Conservation (phyloP, 177 flowering plant genomes). For the Vitis hybrid region DNA sequence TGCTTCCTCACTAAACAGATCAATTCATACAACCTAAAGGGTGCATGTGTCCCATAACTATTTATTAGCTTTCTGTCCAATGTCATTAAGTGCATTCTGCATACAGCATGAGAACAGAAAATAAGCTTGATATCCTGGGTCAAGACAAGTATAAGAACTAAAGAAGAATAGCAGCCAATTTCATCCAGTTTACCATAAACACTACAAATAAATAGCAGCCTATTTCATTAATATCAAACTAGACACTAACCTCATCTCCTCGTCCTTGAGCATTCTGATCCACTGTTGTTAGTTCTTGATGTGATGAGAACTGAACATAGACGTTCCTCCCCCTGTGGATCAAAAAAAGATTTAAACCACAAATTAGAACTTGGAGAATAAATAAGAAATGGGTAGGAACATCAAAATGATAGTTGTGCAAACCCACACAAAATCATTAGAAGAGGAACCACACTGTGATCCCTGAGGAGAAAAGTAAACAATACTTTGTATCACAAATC, state of each 20-base stretch:
- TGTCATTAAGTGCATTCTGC: too few species aligned
- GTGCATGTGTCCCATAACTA: too few species aligned
- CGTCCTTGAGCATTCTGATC: conserved; percentile 83
- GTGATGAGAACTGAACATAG: conserved; percentile 95
- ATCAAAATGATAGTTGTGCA: not conserved
- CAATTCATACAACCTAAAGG: too few species aligned
- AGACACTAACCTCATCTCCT: conserved; percentile 77
- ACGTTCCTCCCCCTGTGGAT: conserved; percentile 88
- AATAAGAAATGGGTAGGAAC: not conserved
- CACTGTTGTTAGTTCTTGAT: conserved; percentile 91
- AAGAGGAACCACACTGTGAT: not conserved
- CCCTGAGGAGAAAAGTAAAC: not conserved
- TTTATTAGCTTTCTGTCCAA: too few species aligned
- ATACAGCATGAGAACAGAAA: too few species aligned
- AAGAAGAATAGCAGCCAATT: too few species aligned
- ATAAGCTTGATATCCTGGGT: too few species aligned
- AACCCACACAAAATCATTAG: not conserved
- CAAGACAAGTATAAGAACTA: too few species aligned
- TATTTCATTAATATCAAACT: not conserved
- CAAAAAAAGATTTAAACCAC: not conserved
- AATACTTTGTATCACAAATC: not conserved
- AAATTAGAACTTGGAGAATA: not conserved
- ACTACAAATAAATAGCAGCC: too few species aligned
- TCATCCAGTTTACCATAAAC: too few species aligned
- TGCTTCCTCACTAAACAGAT: too few species aligned